These are phyloP conservation scores for Mikania micrantha DNA, from an alignment of 129 eudicot species.

Conservation along the genomic window DNA sequence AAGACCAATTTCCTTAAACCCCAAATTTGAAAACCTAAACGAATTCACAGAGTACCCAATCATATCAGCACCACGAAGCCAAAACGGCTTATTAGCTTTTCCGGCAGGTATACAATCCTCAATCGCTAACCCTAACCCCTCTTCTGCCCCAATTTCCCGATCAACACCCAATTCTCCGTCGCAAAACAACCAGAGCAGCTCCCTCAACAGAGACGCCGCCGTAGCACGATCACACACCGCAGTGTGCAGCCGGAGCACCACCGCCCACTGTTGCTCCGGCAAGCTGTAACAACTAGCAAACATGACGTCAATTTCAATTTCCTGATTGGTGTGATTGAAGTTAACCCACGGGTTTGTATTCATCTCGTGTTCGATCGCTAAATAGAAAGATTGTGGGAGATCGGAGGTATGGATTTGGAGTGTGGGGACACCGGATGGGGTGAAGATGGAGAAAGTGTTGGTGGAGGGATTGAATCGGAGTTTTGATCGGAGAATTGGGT, in stretches of 20 bases:
- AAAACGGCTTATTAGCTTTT: constrained; percentile 61
- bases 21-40: constrained; percentile 57
- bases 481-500: constrained; percentile 69
- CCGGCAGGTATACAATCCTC: constrained; percentile 73
- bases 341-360: constrained; percentile 42
- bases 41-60: constrained; percentile 86
- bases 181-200: constrained; percentile 33
- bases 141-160: neutral
- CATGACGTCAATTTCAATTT: constrained; percentile 27
- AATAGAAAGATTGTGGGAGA: constrained; percentile 26
- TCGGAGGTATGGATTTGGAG: constrained; percentile 40
- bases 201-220: constrained; percentile 45
- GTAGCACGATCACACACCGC: constrained; percentile 71
- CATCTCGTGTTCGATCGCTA: constrained; percentile 50
- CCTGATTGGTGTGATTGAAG: constrained; percentile 4
- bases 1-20: constrained; percentile 29
- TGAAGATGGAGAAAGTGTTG: constrained; percentile 37
- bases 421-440: constrained; percentile 19
- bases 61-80: constrained; percentile 84
- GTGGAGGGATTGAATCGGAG: constrained; percentile 48
- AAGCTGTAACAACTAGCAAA: constrained; percentile 40
- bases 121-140: constrained; percentile 52
- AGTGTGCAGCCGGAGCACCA: constrained; percentile 61
- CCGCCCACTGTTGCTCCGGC: constrained; percentile 34
- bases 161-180: constrained; percentile 3